phyloP scores from a whole-genome alignment of 768 basidiomycete species.

The Amanita subjunquillea region DNA sequence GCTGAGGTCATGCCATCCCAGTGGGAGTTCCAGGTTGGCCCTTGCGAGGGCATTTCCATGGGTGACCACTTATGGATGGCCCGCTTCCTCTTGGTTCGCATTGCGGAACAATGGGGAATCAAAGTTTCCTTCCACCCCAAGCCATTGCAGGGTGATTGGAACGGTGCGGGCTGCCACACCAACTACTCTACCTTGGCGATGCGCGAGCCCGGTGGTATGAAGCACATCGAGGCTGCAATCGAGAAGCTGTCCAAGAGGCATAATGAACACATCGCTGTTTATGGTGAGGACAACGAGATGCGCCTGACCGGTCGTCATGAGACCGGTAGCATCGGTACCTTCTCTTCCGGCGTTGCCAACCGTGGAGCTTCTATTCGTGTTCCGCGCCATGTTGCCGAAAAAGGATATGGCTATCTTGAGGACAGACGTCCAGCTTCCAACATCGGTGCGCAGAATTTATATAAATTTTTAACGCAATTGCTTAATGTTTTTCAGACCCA shows the following conservation, averaged over 20 bases:
- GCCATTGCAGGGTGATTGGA: constrained; percentile 96
- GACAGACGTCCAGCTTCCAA: constrained; percentile 98
- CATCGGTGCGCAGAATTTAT: constrained; percentile 57
- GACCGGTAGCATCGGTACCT: constrained; percentile 86
- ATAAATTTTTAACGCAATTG: not conserved
- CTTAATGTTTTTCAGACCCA: constrained; percentile 47
- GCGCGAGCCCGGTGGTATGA: constrained; percentile 91
- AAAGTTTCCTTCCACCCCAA: constrained; percentile 99
- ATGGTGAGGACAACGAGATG: constrained; percentile 96
- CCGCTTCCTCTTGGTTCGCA: constrained; percentile 88
- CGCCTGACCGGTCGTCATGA: constrained; percentile 96
- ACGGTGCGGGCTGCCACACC: constrained; percentile 97
- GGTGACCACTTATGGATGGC: constrained; percentile 99
- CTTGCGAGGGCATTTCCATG: constrained; percentile 96
- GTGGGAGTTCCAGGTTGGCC: constrained; percentile 99
- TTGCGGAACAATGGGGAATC: constrained; percentile 95
- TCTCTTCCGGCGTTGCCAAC: constrained; percentile 94
- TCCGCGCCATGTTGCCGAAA: constrained; percentile 83
- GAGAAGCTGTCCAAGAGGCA: constrained; percentile 88
- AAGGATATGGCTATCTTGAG: constrained; percentile 94
- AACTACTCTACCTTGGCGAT: constrained; percentile 94
- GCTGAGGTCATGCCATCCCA: constrained; percentile 99
- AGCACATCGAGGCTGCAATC: constrained; percentile 85
- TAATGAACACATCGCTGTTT: constrained; percentile 92
- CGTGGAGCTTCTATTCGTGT: constrained; percentile 96